phyloP scores from a whole-genome alignment of 2,329 filamentous ascomycete species.

The Lachnellula suecica region DNA sequence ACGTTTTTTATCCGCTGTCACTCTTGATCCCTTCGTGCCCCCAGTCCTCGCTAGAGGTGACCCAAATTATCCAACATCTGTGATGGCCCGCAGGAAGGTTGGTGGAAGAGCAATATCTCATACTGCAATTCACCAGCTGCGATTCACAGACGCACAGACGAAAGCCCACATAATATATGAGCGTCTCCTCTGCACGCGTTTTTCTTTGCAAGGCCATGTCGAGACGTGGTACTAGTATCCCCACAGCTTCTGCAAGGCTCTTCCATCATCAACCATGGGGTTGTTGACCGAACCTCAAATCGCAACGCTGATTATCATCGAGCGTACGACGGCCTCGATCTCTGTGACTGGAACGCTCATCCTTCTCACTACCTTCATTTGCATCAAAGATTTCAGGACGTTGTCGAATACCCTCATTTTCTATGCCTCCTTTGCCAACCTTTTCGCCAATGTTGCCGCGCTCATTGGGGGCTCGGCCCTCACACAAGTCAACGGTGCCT shows the following conservation, averaged over 20 bases:
- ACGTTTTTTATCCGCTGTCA: not conserved
- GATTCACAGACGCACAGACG: not conserved
- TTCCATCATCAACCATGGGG: slow-evolving; percentile 5
- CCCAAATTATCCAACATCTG: no score
- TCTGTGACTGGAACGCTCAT: slow-evolving; percentile 70
- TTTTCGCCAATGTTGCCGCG: slow-evolving; percentile 57
- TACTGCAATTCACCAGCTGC: not conserved
- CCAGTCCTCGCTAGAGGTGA: no score
- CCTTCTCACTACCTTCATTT: slow-evolving; percentile 68
- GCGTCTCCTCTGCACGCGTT: not conserved
- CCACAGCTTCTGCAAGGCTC: not conserved
- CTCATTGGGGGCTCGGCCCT: slow-evolving; percentile 51
- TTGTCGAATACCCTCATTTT: slow-evolving; percentile 71
- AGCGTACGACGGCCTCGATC: slow-evolving; percentile 67
- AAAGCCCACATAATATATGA: not conserved
- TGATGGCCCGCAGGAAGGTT: no score
- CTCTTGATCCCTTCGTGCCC: no score
- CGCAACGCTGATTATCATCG: slow-evolving; percentile 58
- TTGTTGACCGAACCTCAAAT: slow-evolving; percentile 38
- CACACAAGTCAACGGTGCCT: slow-evolving; percentile 14
- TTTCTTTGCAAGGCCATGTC: not conserved
- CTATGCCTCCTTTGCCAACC: slow-evolving; percentile 59
- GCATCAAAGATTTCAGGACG: slow-evolving; percentile 71
- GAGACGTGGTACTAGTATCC: no score
- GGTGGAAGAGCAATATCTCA: no score